These are phyloP conservation scores for Paramecium caudatum DNA, from an alignment of 73 alveolate species.

Conservation along the genomic window DNA sequence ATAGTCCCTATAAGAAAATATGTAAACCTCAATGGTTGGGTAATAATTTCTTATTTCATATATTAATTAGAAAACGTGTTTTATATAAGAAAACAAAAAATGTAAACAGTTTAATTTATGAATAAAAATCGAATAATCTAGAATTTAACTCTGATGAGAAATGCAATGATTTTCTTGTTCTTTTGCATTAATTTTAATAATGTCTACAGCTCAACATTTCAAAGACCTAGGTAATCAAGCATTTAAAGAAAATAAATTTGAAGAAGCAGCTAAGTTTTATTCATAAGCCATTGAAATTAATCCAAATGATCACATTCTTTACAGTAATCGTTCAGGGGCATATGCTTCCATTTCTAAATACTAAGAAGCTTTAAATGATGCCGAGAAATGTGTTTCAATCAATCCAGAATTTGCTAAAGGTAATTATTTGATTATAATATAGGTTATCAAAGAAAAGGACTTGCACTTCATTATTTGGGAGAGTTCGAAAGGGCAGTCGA, in stretches of 20 bases:
- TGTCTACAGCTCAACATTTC: conserved; percentile 51
- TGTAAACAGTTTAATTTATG: too few relatives aligned
- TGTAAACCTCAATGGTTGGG: conserved; percentile 11
- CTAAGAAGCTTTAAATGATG: conserved; percentile 83
- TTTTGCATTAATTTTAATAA: conserved; percentile 7
- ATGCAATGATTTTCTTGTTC: background rate
- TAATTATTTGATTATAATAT: background rate
- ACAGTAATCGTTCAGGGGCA: conserved; percentile 88
- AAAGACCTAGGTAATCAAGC: conserved; percentile 93
- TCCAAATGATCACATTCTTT: conserved; percentile 97
- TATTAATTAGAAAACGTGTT: background rate
- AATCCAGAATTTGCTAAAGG: conserved; percentile 95
- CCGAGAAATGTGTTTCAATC: conserved; percentile 90
- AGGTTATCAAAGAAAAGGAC: conserved; percentile 91
- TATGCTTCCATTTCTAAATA: conserved; percentile 74
- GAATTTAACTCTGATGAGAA: conserved; percentile 6
- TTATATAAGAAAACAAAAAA: too few relatives aligned
- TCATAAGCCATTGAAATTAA: conserved; percentile 93
- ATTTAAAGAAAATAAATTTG: conserved; percentile 91
- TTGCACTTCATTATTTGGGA: conserved; percentile 88
- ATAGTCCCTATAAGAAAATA: conserved; percentile 30
- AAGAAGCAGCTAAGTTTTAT: conserved; percentile 95
- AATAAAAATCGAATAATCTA: conserved; percentile 62
- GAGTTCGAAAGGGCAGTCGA: conserved; percentile 92
- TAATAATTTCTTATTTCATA: background rate